Conservation (phyloP, 2,329 filamentous ascomycete species). For the Ceratocystis albifundus region DNA sequence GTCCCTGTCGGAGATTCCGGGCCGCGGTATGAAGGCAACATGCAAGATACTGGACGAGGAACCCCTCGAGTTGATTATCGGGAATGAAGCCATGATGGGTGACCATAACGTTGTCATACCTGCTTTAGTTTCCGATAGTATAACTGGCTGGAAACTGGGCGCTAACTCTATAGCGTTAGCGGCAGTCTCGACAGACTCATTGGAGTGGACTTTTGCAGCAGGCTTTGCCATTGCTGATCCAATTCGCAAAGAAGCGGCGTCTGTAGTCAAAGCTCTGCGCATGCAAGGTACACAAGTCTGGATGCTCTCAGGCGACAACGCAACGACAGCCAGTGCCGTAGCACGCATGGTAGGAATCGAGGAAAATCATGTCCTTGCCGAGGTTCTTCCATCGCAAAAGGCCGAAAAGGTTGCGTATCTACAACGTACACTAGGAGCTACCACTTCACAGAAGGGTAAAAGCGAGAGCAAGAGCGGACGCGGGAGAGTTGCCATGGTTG, state of each 20-base stretch:
- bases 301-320: slow-evolving; percentile 90
- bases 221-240: slow-evolving; percentile 71
- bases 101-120: slow-evolving; percentile 37
- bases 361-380: slow-evolving; percentile 64
- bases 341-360: slow-evolving; percentile 65
- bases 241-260: slow-evolving; percentile 58
- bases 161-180: slow-evolving; percentile 54
- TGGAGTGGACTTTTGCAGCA: slow-evolving; percentile 44
- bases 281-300: slow-evolving; percentile 60
- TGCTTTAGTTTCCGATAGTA: slow-evolving; percentile 28
- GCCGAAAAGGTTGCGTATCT: slow-evolving; percentile 56
- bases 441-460: slow-evolving; percentile 22
- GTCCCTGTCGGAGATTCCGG: slow-evolving; percentile 54
- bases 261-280: slow-evolving; percentile 54
- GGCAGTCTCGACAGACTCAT: slow-evolving; percentile 33
- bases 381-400: slow-evolving; percentile 76
- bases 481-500: slow-evolving; percentile 65
- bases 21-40: slow-evolving; percentile 55
- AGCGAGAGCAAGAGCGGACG: slow-evolving; percentile 28
- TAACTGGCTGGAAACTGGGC: slow-evolving; percentile 48
- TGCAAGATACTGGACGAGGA: slow-evolving; percentile 2
- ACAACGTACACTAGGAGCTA: slow-evolving; percentile 41
- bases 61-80: slow-evolving; percentile 47
- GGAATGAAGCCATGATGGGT: slow-evolving; percentile 60
- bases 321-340: slow-evolving; percentile 70